Conservation (phyloP, 345 rosid genomes). For the Salix viminalis region DNA sequence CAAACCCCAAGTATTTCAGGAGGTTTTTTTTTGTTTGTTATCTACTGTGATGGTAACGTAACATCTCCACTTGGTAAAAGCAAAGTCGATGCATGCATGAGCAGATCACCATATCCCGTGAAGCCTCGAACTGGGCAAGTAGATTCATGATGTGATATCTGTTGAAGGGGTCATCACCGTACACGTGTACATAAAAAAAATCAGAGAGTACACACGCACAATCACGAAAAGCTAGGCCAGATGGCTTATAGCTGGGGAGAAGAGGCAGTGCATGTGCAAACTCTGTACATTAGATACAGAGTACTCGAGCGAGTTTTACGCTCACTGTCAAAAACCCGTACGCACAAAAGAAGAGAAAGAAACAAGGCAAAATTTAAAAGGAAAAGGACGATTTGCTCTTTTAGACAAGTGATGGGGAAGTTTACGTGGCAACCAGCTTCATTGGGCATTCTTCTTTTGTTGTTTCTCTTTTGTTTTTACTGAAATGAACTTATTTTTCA, state of each 20-base stretch:
- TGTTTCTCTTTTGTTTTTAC: neutral
- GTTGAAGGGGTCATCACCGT: constrained; percentile 6
- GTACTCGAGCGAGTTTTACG: constrained; percentile 5
- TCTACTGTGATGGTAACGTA: too few species aligned
- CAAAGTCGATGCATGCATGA: neutral
- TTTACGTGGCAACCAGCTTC: neutral
- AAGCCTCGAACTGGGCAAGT: too few species aligned
- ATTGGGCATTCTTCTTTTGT: neutral
- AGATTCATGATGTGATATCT: neutral
- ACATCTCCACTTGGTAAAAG: too few species aligned
- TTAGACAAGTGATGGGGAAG: neutral
- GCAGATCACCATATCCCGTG: neutral
- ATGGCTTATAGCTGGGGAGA: neutral
- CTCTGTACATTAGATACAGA: constrained; percentile 5
- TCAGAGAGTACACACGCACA: constrained; percentile 22
- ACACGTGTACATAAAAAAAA: constrained; percentile 18
- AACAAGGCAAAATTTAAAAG: neutral
- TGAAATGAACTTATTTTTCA: too few species aligned
- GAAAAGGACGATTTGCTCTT: constrained; percentile 16
- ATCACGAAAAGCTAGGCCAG: constrained; percentile 13
- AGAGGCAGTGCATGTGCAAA: neutral
- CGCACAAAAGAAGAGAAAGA: neutral
- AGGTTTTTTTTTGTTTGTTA: too few species aligned
- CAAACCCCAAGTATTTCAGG: too few species aligned
- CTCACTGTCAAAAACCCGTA: constrained; percentile 19